Evolutionary conservation across 177 flowering plant genomes (phyloP), one percentile per base, ranked within the genome.

Genomic region (Tripterygium wilfordii): DNA sequence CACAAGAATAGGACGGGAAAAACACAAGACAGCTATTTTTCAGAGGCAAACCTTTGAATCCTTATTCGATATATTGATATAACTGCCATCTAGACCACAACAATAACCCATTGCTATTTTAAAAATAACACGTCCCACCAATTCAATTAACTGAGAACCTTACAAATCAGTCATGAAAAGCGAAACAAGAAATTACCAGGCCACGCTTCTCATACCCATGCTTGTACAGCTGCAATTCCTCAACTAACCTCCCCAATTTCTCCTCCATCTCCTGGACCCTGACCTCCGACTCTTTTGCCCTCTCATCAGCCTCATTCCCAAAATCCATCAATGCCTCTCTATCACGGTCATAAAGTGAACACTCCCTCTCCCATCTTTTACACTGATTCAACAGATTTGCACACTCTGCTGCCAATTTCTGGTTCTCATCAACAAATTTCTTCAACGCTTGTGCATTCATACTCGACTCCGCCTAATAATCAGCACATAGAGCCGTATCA

Each of bases 251-350:
- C 39, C 53, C 61, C 45, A 71, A 33, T 25, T 83, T 77, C 42
- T 75, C 74, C 57, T 82, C 89, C 60, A 80, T 65, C 35, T 76
- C 80, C 8, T 5, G 39, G 36, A 70, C 81, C 49, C 83, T 74
- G 25, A 16, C 32, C 63, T 87, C 95, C 3, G 95, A 85, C 46
- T 76, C 81, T 52, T 70, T 79, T 0, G 97, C 97, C 48, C 92
- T 64, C 58, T 78, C 83, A 49, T 94, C 97, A 0, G 95, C 91
- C 60, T 92, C 98, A 25, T 92, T 82, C 31, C 89, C 91, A 58
- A 86, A 92, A 28, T 92, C 97, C 99, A 92, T 89, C 66, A 89
- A 63, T 0, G 77, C 88, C 45, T 89, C 97, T 14, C 97, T 63
- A 41, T 92, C 99, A 5, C 56, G 79, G 19, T 89, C 85, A 45